These are phyloP conservation scores for Fonsecaea nubica DNA, from an alignment of 2,329 filamentous ascomycete genomes.

Conservation along the genomic window DNA sequence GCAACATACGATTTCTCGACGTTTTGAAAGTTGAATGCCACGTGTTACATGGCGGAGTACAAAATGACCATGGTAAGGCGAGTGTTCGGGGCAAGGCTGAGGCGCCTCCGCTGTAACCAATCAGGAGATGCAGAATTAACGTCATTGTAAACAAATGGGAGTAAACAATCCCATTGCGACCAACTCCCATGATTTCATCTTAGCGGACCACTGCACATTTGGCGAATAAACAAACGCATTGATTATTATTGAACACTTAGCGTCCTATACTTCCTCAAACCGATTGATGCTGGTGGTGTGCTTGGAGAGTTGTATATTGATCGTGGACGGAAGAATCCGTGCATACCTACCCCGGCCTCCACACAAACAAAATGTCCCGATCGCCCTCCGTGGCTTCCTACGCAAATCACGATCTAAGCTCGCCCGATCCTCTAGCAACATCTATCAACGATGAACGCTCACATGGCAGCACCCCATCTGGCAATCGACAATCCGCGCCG, in stretches of 20 bases:
- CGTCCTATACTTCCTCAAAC: not conserved
- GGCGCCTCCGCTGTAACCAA: slow-evolving; percentile 20
- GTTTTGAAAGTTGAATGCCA: slow-evolving; percentile 39
- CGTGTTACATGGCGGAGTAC: not conserved
- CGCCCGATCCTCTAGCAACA: slow-evolving; percentile 40
- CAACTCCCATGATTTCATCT: not conserved
- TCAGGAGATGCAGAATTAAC: slow-evolving; percentile 23
- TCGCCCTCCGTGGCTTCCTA: slow-evolving; percentile 22
- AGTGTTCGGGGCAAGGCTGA: not conserved
- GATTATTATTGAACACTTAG: not conserved
- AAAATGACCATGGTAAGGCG: not conserved
- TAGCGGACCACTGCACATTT: not conserved
- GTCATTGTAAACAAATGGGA: slow-evolving; percentile 36
- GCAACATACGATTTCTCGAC: slow-evolving; percentile 55
- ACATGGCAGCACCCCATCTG: slow-evolving; percentile 6
- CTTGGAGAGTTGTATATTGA: not conserved
- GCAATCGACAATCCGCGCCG: slow-evolving; percentile 17
- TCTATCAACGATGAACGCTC: slow-evolving; percentile 27
- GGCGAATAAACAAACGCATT: not conserved
- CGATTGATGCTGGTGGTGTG: not conserved
- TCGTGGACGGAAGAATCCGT: slow-evolving; percentile 1
- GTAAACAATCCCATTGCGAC: slow-evolving; percentile 24
- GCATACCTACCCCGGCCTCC: slow-evolving; percentile 7
- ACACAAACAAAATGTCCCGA: slow-evolving; percentile 24
- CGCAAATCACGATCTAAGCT: slow-evolving; percentile 33